phyloP scores from a whole-genome alignment of 2,329 filamentous ascomycete species.

The Aspergillus spinulosporus region DNA sequence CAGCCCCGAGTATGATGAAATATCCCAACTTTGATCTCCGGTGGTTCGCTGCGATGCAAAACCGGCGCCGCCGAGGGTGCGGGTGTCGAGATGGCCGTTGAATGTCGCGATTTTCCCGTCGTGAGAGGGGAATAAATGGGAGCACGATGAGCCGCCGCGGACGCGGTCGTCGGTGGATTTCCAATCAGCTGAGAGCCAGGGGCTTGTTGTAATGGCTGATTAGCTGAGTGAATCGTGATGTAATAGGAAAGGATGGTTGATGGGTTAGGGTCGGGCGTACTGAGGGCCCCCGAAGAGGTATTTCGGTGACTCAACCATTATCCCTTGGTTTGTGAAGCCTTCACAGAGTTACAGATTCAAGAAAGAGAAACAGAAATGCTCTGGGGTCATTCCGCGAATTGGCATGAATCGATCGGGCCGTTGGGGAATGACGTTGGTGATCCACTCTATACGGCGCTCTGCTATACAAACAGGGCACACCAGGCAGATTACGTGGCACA shows the following conservation, averaged over 20 bases:
- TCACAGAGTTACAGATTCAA: not conserved
- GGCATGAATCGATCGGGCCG: not conserved
- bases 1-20: constrained; percentile 64
- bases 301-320: not conserved
- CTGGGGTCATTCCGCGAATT: not conserved
- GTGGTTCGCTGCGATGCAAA: constrained; percentile 75
- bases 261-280: constrained; percentile 2
- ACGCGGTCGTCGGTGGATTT: constrained; percentile 72
- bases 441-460: not conserved
- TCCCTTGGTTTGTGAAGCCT: not conserved
- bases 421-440: not conserved
- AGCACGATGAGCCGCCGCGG: constrained; percentile 68
- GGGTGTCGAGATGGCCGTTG: constrained; percentile 69
- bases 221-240: not conserved
- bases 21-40: constrained; percentile 61
- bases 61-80: constrained; percentile 73
- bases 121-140: constrained; percentile 46
- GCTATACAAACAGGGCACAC: not conserved
- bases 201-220: constrained; percentile 1
- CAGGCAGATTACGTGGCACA: too few relatives aligned
- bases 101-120: constrained; percentile 53
- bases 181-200: constrained; percentile 54
- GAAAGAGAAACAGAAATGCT: too few relatives aligned
- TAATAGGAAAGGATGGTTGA: not conserved
- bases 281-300: constrained; percentile 20